These are phyloP conservation scores for Linanthus parryae DNA, from an alignment of 148 eudicot species.

Conservation along the genomic window DNA sequence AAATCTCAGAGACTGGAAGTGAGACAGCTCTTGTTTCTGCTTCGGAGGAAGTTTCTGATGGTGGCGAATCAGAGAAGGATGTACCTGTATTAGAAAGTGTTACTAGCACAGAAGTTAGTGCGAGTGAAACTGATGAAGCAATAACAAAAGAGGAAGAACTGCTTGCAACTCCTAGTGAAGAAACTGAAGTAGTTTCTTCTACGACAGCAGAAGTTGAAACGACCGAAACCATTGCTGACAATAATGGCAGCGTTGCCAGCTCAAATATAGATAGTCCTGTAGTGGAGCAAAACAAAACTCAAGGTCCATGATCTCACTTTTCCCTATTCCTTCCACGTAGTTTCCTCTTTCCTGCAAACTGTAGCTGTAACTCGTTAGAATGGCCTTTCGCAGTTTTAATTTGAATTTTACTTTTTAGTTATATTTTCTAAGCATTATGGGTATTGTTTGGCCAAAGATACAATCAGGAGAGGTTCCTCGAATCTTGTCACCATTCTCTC, in stretches of 20 bases:
- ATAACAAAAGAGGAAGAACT: slow-evolving; percentile 18
- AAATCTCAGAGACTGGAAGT: background rate
- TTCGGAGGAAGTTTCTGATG: slow-evolving; percentile 7
- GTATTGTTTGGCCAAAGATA: too few relatives aligned
- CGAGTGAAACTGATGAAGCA: slow-evolving; percentile 14
- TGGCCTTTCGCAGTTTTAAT: too few relatives aligned
- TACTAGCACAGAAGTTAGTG: slow-evolving; percentile 11
- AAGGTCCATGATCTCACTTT: slow-evolving; percentile 24
- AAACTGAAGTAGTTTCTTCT: slow-evolving; percentile 6
- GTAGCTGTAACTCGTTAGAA: too few relatives aligned
- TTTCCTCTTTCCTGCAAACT: background rate
- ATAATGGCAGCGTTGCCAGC: slow-evolving; percentile 13
- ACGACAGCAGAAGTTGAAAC: slow-evolving; percentile 17
- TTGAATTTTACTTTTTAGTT: too few relatives aligned
- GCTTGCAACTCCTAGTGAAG: slow-evolving; percentile 13
- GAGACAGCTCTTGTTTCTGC: slow-evolving; percentile 9
- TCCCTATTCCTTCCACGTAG: background rate
- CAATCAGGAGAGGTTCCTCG: too few relatives aligned
- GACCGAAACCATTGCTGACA: slow-evolving; percentile 6
- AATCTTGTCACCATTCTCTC: too few relatives aligned
- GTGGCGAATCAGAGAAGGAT: slow-evolving; percentile 8
- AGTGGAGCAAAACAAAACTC: slow-evolving; percentile 9
- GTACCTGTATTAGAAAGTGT: slow-evolving; percentile 8
- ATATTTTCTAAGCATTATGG: too few relatives aligned
- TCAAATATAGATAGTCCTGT: slow-evolving; percentile 17